phyloP scores from a whole-genome alignment of 2,329 filamentous ascomycete species.

The Diaporthe capsici region DNA sequence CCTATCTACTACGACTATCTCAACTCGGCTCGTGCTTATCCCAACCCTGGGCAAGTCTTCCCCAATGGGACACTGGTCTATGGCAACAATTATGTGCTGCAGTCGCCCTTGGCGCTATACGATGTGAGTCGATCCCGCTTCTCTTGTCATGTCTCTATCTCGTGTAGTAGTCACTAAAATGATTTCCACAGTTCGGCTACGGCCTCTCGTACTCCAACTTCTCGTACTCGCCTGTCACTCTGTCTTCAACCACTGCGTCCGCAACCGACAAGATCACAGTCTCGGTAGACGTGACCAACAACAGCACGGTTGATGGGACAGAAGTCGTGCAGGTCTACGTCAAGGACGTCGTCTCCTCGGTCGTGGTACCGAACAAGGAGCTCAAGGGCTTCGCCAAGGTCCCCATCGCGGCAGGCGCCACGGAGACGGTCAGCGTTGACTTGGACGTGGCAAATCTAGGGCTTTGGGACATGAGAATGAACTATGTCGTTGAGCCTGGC shows the following conservation, averaged over 20 bases:
- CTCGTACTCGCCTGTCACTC: constrained; percentile 66
- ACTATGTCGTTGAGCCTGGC: constrained; percentile 81
- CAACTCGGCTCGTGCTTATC: constrained; percentile 72
- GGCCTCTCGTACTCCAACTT: constrained; percentile 77
- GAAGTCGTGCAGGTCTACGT: constrained; percentile 80
- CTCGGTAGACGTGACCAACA: constrained; percentile 74
- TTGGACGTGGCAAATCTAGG: constrained; percentile 69
- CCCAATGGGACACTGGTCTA: constrained; percentile 74
- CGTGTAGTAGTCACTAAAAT: background rate
- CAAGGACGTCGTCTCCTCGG: constrained; percentile 71
- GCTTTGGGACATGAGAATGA: constrained; percentile 72
- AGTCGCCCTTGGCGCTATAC: constrained; percentile 72
- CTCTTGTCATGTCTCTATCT: background rate
- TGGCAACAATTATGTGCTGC: constrained; percentile 75
- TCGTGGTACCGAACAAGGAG: constrained; percentile 75
- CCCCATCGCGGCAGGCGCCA: constrained; percentile 70
- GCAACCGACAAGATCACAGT: constrained; percentile 69
- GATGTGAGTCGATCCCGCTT: constrained; percentile 45
- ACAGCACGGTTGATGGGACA: constrained; percentile 67
- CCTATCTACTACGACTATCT: constrained; percentile 82
- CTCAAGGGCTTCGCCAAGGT: constrained; percentile 80
- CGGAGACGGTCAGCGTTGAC: constrained; percentile 64
- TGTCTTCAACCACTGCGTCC: constrained; percentile 63
- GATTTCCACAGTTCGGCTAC: constrained; percentile 69
- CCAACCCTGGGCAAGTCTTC: constrained; percentile 66